A percentile compares a stretch with the other conserved stretches of the same genome.
Conservation (phyloP, 331 rosid genomes). For the Stylosanthes scabra region DNA sequence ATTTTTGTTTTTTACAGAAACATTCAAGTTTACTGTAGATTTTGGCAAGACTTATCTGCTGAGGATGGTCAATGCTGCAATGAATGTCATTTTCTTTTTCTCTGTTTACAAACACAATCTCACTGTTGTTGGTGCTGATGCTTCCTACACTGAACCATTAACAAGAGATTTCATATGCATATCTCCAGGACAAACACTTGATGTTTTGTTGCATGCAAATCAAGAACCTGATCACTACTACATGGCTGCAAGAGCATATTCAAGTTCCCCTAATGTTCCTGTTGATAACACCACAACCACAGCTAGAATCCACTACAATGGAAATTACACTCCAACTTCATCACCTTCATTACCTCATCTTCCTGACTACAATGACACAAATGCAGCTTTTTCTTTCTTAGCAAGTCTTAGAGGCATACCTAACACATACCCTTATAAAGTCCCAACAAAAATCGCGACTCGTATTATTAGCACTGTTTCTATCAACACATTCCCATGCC, state of each 20-base stretch:
- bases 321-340: not conserved
- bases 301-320: constrained; percentile 45
- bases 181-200: constrained; percentile 61
- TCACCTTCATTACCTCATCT: constrained; percentile 43
- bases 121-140: constrained; percentile 56
- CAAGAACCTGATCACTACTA: constrained; percentile 48
- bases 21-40: constrained; percentile 47
- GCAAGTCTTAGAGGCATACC: constrained; percentile 45
- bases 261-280: not conserved
- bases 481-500: constrained; percentile 44
- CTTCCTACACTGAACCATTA: constrained; percentile 53
- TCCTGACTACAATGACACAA: constrained; percentile 50
- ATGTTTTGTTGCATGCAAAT: constrained; percentile 49
- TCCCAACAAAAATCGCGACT: constrained; percentile 43
- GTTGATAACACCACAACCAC: constrained; percentile 50
- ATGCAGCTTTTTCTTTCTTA: constrained; percentile 42
- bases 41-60: constrained; percentile 56
- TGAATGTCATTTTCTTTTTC: constrained; percentile 46
- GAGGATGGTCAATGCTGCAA: constrained; percentile 50
- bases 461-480: constrained; percentile 42
- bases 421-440: constrained; percentile 21
- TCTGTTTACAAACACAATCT: constrained; percentile 52
- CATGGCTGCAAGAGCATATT: constrained; percentile 56
- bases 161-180: constrained; percentile 47
- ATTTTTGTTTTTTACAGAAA: constrained; percentile 35